Evolutionary conservation across 352 stramenopile genomes (phyloP).

Genomic region (Pythium angustatum): DNA sequence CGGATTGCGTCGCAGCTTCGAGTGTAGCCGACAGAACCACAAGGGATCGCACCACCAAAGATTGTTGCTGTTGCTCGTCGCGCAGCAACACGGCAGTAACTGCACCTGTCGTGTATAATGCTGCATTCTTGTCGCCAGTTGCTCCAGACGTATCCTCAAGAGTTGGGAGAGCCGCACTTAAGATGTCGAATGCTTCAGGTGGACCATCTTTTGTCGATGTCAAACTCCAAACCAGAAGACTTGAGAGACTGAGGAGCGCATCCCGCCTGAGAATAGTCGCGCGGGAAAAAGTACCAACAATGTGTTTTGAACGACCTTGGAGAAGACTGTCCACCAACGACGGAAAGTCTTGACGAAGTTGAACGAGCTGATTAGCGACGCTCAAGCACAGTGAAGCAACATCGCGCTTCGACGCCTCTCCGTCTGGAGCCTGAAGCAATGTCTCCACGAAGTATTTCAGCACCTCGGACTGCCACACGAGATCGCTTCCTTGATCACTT

Average conservation of each 20-base stretch:
- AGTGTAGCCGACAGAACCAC: background rate
- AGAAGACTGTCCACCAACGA: constrained; percentile 3
- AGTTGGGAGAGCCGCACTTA: background rate
- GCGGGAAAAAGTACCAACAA: constrained; percentile 10
- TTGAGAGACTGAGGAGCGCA: constrained; percentile 8
- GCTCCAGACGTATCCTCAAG: background rate
- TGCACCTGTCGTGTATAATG: constrained; percentile 16
- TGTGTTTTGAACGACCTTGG: background rate
- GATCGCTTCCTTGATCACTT: constrained; percentile 30
- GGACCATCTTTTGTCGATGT: background rate
- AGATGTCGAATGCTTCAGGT: background rate
- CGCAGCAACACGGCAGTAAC: background rate
- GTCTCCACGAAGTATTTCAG: constrained; percentile 56
- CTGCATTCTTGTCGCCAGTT: background rate
- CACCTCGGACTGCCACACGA: constrained; percentile 27
- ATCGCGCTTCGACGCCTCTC: constrained; percentile 11
- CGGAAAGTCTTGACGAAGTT: constrained; percentile 17
- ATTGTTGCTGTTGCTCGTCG: background rate
- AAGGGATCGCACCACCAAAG: background rate
- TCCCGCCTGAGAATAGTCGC: background rate
- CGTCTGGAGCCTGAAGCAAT: constrained; percentile 27
- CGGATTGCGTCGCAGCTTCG: background rate
- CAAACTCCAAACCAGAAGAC: constrained; percentile 23
- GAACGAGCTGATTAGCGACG: constrained; percentile 16
- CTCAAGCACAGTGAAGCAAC: constrained; percentile 7